Conservation (phyloP, 176 grass and related monocot species). For the Carex littledalei region DNA sequence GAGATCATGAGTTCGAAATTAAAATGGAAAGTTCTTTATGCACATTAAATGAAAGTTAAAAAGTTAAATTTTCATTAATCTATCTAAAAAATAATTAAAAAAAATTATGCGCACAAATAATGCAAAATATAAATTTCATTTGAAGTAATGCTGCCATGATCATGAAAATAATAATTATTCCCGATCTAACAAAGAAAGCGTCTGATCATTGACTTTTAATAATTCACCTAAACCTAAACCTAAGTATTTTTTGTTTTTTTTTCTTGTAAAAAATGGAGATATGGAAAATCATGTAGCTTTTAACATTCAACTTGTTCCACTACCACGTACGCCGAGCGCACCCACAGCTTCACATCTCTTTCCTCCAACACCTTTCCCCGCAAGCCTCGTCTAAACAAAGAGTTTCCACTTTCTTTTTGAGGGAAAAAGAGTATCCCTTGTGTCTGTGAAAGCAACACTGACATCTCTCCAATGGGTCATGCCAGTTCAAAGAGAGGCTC, state of each 20-base stretch:
- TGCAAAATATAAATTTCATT: not conserved
- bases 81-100: not conserved
- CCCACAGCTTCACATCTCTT: not conserved
- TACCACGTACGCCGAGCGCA: not conserved
- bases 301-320: too few species aligned
- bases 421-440: not conserved
- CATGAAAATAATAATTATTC: not conserved
- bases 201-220: not conserved
- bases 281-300: not conserved
- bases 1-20: too few species aligned
- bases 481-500: slow-evolving; percentile 29
- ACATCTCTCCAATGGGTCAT: slow-evolving; percentile 42
- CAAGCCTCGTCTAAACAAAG: not conserved
- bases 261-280: not conserved
- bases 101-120: not conserved
- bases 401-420: not conserved
- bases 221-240: not conserved
- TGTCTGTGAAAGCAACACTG: not conserved
- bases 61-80: too few species aligned
- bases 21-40: too few species aligned
- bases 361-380: not conserved
- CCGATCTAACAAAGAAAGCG: not conserved
- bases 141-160: not conserved
- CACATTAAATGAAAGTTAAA: too few species aligned
- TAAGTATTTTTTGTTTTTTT: not conserved